Conservation (phyloP, 192 early-diverging fungal genomes). For the Lobosporangium transversale region DNA sequence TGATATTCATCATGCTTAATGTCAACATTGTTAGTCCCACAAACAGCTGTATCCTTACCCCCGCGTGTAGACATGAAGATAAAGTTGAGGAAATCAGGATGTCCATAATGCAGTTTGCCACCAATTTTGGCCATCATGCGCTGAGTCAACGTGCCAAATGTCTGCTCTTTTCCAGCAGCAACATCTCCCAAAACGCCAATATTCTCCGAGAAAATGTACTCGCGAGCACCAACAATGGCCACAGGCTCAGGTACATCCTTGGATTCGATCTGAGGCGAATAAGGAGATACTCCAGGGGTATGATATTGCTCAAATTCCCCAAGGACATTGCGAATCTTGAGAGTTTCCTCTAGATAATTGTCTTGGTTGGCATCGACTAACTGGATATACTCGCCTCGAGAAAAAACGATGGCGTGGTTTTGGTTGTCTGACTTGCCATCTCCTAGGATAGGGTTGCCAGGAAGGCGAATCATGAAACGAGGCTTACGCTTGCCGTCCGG, state of each 20-base stretch:
- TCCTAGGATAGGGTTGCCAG: slow-evolving; percentile 89
- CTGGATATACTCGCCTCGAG: slow-evolving; percentile 89
- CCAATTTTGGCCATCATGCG: slow-evolving; percentile 88
- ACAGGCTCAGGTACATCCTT: slow-evolving; percentile 68
- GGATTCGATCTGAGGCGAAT: slow-evolving; percentile 69
- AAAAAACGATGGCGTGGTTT: slow-evolving; percentile 86
- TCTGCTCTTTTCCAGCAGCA: slow-evolving; percentile 90
- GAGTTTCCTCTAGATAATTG: slow-evolving; percentile 90
- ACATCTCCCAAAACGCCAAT: slow-evolving; percentile 87
- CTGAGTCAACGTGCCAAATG: slow-evolving; percentile 87
- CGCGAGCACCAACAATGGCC: slow-evolving; percentile 87
- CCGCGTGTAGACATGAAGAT: slow-evolving; percentile 90
- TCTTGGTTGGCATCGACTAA: slow-evolving; percentile 92
- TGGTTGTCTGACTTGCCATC: slow-evolving; percentile 94
- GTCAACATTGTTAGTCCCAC: too few relatives aligned
- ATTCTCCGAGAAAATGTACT: slow-evolving; percentile 89
- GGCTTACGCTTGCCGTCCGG: slow-evolving; percentile 82
- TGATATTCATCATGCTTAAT: too few relatives aligned
- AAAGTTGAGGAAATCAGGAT: slow-evolving; percentile 91
- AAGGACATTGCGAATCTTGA: slow-evolving; percentile 88
- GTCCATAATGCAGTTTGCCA: slow-evolving; percentile 86
- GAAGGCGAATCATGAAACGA: slow-evolving; percentile 78
- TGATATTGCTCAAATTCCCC: slow-evolving; percentile 87
- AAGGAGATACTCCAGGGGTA: slow-evolving; percentile 71
- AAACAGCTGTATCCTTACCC: too few relatives aligned